Percentiles rank a stretch among this genome's conserved stretches.
These are phyloP conservation scores for Protea cynaroides DNA, from an alignment of 164 flowering plant genomes.

Conservation along the genomic window DNA sequence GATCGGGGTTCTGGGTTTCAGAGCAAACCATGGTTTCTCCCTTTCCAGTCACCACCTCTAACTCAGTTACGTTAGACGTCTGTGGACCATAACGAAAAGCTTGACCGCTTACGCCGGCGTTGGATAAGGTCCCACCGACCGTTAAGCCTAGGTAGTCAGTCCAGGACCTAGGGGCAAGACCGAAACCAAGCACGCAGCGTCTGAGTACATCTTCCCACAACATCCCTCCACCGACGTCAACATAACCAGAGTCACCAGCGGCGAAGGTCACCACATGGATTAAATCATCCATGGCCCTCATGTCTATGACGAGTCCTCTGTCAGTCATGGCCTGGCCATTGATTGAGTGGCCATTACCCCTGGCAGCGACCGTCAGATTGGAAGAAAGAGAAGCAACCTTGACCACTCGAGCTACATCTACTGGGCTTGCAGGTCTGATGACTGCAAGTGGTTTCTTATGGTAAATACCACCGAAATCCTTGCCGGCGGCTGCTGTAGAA, in stretches of 20 bases:
- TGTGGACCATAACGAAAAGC: constrained; percentile 82
- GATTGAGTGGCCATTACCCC: constrained; percentile 92
- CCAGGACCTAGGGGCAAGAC: constrained; percentile 83
- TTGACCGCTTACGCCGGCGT: constrained; percentile 94
- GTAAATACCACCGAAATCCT: constrained; percentile 73
- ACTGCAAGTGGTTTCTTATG: constrained; percentile 44
- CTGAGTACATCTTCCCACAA: constrained; percentile 71
- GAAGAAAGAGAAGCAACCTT: constrained; percentile 30
- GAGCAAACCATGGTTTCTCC: constrained; percentile 60
- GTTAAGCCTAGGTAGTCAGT: constrained; percentile 80
- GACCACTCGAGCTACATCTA: constrained; percentile 46
- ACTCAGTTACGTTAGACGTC: constrained; percentile 64
- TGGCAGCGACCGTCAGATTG: constrained; percentile 69
- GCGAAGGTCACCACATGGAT: constrained; percentile 4
- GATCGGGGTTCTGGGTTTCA: constrained; percentile 37
- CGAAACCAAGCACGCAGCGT: constrained; percentile 38
- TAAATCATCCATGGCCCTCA: constrained; percentile 36
- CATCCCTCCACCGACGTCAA: constrained; percentile 75
- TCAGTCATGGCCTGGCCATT: constrained; percentile 88
- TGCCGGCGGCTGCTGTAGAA: constrained; percentile 21
- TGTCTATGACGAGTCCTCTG: constrained; percentile 68
- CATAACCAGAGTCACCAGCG: constrained; percentile 21
- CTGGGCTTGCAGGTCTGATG: constrained; percentile 34
- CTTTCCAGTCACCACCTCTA: constrained; percentile 82
- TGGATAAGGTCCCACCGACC: constrained; percentile 87